Evolutionary conservation across 495 filamentous ascomycete species (phyloP).

Genomic region (Mytilinidion resinicola): DNA sequence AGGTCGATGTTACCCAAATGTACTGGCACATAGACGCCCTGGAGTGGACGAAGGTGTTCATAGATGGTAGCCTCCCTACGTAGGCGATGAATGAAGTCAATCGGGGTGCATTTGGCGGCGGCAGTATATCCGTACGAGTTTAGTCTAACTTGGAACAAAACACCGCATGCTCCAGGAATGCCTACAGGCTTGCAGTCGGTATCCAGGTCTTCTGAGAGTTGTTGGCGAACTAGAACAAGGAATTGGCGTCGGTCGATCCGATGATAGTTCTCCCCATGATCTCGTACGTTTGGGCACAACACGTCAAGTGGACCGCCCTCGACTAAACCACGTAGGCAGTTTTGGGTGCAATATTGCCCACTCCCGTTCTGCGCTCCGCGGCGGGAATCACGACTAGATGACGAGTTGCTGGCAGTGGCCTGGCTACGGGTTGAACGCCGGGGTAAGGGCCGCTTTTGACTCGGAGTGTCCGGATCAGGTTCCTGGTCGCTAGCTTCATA

Average conservation of each 20-base stretch:
- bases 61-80: constrained; percentile 37
- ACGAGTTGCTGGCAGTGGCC: constrained; percentile 27
- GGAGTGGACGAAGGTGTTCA: constrained; percentile 30
- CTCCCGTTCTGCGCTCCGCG: constrained; percentile 1
- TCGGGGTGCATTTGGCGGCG: constrained; percentile 40
- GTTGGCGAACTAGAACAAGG: constrained; percentile 20
- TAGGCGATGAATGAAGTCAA: constrained; percentile 27
- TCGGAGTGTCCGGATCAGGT: constrained; percentile 19
- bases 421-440: constrained; percentile 32
- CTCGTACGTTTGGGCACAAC: constrained; percentile 40
- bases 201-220: constrained; percentile 22
- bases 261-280: constrained; percentile 19
- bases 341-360: constrained; percentile 42
- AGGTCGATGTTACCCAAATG: constrained; percentile 36
- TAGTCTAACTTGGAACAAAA: constrained; percentile 33
- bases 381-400: constrained; percentile 20
- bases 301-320: constrained; percentile 34
- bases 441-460: constrained; percentile 13
- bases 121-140: constrained; percentile 45
- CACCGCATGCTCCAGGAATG: constrained; percentile 32
- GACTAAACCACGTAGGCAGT: constrained; percentile 43
- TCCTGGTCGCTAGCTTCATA: constrained; percentile 16
- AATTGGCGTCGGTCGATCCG: constrained; percentile 17
- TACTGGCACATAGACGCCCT: constrained; percentile 36
- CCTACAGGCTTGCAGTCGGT: constrained; percentile 40